phyloP scores from a whole-genome alignment of 2,329 filamentous ascomycete species.

The Penicillium sp. region DNA sequence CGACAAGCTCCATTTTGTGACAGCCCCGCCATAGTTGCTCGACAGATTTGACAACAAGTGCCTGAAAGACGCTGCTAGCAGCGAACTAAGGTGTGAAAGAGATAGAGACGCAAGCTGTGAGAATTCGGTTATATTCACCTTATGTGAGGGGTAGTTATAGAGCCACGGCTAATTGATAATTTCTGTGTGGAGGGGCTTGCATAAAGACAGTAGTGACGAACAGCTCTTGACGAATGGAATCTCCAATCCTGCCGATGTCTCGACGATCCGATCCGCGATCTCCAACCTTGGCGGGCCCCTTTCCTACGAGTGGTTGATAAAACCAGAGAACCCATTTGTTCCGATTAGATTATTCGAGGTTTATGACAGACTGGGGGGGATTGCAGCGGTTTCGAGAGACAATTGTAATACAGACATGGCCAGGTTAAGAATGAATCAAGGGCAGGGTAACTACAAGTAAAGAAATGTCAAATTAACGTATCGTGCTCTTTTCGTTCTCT shows the following conservation, averaged over 20 bases:
- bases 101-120: background rate
- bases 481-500: constrained; percentile 17
- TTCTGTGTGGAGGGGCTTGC: constrained; percentile 4
- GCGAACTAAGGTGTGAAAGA: background rate
- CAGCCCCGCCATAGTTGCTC: background rate
- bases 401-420: background rate
- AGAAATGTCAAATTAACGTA: constrained; percentile 11
- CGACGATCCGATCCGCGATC: background rate
- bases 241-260: background rate
- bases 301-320: background rate
- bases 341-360: too few relatives aligned
- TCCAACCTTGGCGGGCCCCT: background rate
- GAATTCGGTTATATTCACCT: background rate
- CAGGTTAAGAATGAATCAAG: background rate
- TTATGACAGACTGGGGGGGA: too few relatives aligned
- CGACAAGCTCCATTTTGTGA: background rate
- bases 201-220: background rate
- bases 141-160: background rate
- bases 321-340: background rate
- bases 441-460: background rate
- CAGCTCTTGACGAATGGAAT: background rate
- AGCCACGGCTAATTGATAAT: background rate
- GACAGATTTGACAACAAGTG: background rate
- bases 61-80: background rate
- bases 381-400: background rate